Conservation (phyloP, 2,329 filamentous ascomycete genomes). For the Fusarium abutilonis region DNA sequence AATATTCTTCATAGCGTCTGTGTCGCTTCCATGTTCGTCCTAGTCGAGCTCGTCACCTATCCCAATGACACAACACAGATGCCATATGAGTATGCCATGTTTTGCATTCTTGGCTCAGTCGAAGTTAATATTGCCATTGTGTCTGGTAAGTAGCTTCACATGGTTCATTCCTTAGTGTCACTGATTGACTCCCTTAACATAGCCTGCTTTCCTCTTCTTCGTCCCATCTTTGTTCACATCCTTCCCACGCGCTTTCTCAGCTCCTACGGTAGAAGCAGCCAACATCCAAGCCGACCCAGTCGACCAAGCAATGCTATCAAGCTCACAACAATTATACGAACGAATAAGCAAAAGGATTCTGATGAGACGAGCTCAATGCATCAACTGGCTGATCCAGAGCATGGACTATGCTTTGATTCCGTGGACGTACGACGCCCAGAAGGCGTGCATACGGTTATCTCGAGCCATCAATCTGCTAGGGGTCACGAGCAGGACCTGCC, state of each 20-base stretch:
- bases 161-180: fast-evolving
- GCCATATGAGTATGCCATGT: slow-evolving; percentile 38
- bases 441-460: slow-evolving; percentile 25
- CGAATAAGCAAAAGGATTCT: slow-evolving; percentile 5
- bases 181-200: background rate
- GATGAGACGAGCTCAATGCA: slow-evolving; percentile 37
- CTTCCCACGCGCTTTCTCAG: slow-evolving; percentile 31
- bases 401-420: background rate
- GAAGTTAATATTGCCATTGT: slow-evolving; percentile 39
- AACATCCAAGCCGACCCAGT: slow-evolving; percentile 30
- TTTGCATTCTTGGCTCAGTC: slow-evolving; percentile 25
- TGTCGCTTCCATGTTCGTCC: slow-evolving; percentile 28
- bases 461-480: slow-evolving; percentile 2
- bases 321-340: slow-evolving; percentile 13
- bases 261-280: slow-evolving; percentile 26
- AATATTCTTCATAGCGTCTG: slow-evolving; percentile 15
- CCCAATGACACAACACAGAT: slow-evolving; percentile 19
- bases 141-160: slow-evolving; percentile 16
- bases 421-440: background rate
- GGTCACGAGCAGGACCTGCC: background rate
- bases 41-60: slow-evolving; percentile 21
- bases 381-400: slow-evolving; percentile 26
- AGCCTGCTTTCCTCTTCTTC: slow-evolving; percentile 39
- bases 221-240: slow-evolving; percentile 32
- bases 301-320: slow-evolving; percentile 14